phyloP scores from a whole-genome alignment of 2,329 filamentous ascomycete genomes.

The Nemania sp. region DNA sequence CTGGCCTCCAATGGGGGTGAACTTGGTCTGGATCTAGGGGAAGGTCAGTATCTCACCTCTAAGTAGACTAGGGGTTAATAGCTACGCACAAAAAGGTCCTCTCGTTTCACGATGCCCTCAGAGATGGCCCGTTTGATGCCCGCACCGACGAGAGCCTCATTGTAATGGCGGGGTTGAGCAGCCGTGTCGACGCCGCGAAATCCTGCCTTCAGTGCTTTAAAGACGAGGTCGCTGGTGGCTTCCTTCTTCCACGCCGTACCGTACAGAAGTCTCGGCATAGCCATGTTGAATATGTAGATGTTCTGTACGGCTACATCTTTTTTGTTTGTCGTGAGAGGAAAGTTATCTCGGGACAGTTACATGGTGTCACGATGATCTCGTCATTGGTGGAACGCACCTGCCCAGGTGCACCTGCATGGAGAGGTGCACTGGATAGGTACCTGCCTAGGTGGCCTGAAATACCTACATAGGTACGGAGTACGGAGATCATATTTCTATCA shows the following conservation, averaged over 20 bases:
- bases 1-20: slow-evolving; percentile 67
- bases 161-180: slow-evolving; percentile 77
- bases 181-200: slow-evolving; percentile 79
- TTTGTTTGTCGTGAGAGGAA: slow-evolving; percentile 1
- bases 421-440: not conserved
- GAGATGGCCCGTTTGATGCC: slow-evolving; percentile 65
- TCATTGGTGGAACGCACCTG: not conserved
- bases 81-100: slow-evolving; percentile 63
- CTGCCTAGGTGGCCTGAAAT: too few relatives aligned
- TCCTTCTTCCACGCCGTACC: slow-evolving; percentile 88
- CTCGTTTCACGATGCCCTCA: slow-evolving; percentile 59
- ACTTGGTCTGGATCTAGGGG: slow-evolving; percentile 78
- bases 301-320: slow-evolving; percentile 4
- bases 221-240: slow-evolving; percentile 66
- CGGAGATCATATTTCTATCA: too few relatives aligned
- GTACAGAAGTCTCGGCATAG: slow-evolving; percentile 65
- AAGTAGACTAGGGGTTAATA: not conserved
- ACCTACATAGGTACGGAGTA: too few relatives aligned
- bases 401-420: too few relatives aligned
- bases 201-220: slow-evolving; percentile 66
- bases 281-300: slow-evolving; percentile 17
- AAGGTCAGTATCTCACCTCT: slow-evolving; percentile 18
- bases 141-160: slow-evolving; percentile 69
- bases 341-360: not conserved
- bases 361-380: slow-evolving; percentile 4